These are phyloP conservation scores for Thelephora ganbajun DNA, from an alignment of 768 basidiomycete genomes.

Conservation along the genomic window DNA sequence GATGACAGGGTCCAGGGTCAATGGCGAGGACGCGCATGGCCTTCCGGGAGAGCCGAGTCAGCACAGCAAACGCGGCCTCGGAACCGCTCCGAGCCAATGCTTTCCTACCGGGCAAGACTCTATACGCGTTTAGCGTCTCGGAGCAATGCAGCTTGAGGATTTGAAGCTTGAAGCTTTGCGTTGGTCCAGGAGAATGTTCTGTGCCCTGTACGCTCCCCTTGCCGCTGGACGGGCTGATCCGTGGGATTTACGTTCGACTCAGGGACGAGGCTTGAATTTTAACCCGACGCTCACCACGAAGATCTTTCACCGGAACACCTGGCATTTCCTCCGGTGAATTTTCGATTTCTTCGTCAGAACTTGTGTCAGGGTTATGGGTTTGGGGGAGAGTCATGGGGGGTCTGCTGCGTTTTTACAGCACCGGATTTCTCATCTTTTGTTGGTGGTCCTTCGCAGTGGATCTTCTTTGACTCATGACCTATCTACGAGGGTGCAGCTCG, in stretches of 20 bases:
- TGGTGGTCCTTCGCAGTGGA: constrained; percentile 25
- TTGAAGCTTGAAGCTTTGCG: constrained; percentile 64
- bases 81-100: constrained; percentile 23
- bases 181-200: constrained; percentile 51
- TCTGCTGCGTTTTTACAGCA: constrained; percentile 44
- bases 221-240: constrained; percentile 26
- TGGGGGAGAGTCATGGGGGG: constrained; percentile 39
- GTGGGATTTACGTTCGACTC: not conserved
- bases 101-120: constrained; percentile 63
- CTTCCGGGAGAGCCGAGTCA: too few species aligned
- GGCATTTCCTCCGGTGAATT: constrained; percentile 16
- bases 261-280: not conserved
- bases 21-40: too few species aligned
- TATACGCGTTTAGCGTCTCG: constrained; percentile 63
- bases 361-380: constrained; percentile 21
- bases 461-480: constrained; percentile 39
- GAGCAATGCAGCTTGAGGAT: constrained; percentile 63
- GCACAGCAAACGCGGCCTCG: too few species aligned
- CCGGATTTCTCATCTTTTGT: constrained; percentile 16
- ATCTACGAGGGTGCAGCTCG: constrained; percentile 31
- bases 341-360: constrained; percentile 25
- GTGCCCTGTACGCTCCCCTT: constrained; percentile 58
- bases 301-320: constrained; percentile 28
- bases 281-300: constrained; percentile 36
- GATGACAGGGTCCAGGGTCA: too few species aligned